phyloP scores from a whole-genome alignment of 2,329 filamentous ascomycete species.

The Aspergillus ustus region DNA sequence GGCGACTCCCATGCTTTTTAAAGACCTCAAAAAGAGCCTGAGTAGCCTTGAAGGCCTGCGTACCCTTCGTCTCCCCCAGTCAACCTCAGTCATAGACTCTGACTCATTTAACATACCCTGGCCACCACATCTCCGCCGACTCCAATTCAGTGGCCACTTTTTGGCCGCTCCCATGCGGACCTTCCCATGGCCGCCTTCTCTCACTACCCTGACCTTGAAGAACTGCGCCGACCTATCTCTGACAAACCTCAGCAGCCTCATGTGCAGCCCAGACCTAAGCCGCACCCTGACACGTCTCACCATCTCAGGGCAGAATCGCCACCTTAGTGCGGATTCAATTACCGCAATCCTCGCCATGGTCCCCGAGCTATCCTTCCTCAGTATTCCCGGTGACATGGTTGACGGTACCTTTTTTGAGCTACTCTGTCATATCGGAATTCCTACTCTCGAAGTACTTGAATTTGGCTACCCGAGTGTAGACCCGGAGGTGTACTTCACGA shows the following conservation, averaged over 20 bases:
- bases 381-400: constrained; percentile 37
- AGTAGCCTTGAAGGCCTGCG: constrained; percentile 51
- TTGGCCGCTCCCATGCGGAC: constrained; percentile 29
- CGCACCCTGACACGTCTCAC: constrained; percentile 30
- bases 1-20: constrained; percentile 54
- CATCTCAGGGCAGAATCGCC: constrained; percentile 31
- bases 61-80: constrained; percentile 51
- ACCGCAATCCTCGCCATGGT: constrained; percentile 32
- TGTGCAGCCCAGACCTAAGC: constrained; percentile 29
- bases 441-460: constrained; percentile 35
- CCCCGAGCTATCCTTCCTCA: constrained; percentile 33
- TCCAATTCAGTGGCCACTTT: constrained; percentile 28
- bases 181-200: constrained; percentile 35
- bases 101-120: constrained; percentile 25
- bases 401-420: constrained; percentile 34
- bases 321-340: constrained; percentile 32
- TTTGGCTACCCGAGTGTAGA: constrained; percentile 28
- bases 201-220: constrained; percentile 32
- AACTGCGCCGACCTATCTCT: constrained; percentile 32
- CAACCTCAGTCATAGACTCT: constrained; percentile 26
- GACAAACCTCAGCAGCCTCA: constrained; percentile 27
- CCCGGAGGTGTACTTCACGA: constrained; percentile 27
- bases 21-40: constrained; percentile 56
- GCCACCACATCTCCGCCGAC: constrained; percentile 32
- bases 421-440: constrained; percentile 21